Percentiles rank a stretch among this genome's conserved stretches.
These are phyloP conservation scores for Suillus hirtellus DNA, from an alignment of 768 basidiomycete species.

Conservation along the genomic window DNA sequence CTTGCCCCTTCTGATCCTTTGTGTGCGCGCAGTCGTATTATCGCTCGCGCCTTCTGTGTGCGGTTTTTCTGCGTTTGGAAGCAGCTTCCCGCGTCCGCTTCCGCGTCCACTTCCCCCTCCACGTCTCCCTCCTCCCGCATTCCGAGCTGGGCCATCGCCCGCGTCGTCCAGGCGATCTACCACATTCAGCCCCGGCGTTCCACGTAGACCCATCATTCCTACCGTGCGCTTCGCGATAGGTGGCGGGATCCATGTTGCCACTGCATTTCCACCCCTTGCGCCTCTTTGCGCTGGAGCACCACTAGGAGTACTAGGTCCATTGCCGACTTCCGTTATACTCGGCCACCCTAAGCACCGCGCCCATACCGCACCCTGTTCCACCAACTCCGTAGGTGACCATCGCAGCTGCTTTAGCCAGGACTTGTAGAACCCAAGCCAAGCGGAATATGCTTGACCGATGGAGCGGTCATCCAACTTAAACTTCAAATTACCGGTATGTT, in stretches of 20 bases:
- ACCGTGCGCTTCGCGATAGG: conserved; percentile 42
- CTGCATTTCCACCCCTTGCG: background rate
- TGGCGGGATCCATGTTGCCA: conserved; percentile 23
- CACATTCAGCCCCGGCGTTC: conserved; percentile 20
- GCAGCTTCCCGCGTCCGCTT: background rate
- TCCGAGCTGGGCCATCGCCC: background rate
- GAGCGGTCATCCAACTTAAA: conserved; percentile 34
- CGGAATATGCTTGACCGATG: conserved; percentile 53
- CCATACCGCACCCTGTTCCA: conserved; percentile 32
- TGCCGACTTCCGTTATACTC: background rate
- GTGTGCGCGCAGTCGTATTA: background rate
- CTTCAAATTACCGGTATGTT: conserved; percentile 26
- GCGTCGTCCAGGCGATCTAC: conserved; percentile 5
- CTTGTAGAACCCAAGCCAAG: conserved; percentile 61
- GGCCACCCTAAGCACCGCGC: conserved; percentile 4
- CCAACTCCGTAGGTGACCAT: conserved; percentile 42
- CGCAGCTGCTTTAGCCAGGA: conserved; percentile 36
- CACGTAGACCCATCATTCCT: conserved; percentile 50
- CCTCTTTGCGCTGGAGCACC: background rate
- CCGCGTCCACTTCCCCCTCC: background rate
- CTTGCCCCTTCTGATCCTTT: background rate
- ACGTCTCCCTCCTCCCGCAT: background rate
- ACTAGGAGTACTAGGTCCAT: background rate
- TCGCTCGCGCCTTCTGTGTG: background rate
- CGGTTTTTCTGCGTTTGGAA: background rate